These are phyloP conservation scores for Penicillium cataractarum DNA, from an alignment of 495 filamentous ascomycete genomes.

Conservation along the genomic window DNA sequence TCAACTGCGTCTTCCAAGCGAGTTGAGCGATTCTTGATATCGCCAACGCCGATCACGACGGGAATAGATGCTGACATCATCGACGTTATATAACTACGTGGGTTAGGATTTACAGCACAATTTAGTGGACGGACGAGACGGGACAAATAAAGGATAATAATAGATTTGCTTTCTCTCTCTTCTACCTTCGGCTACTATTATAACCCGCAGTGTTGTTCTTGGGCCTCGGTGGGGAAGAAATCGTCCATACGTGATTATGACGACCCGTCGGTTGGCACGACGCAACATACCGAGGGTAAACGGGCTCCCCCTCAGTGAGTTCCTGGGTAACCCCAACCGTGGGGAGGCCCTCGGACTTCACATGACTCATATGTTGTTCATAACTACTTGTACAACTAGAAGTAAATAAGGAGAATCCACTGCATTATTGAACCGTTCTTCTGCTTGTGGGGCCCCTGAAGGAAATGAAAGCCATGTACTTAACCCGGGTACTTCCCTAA, in stretches of 20 bases:
- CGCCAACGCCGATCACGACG: slow-evolving; percentile 57
- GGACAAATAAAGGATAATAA: neutral
- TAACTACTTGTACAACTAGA: no score
- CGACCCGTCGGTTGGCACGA: neutral
- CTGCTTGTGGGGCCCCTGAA: neutral
- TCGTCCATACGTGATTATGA: neutral
- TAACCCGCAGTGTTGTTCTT: neutral
- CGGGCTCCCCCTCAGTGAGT: neutral
- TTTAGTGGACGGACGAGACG: neutral
- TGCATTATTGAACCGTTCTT: neutral
- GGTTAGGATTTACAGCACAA: neutral
- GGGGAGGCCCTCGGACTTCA: neutral
- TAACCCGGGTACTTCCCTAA: neutral
- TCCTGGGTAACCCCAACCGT: neutral
- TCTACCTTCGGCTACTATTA: neutral
- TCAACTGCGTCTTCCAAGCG: slow-evolving; percentile 56
- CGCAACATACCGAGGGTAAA: slow-evolving; percentile 1
- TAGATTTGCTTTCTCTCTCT: neutral
- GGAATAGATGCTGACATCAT: slow-evolving; percentile 23
- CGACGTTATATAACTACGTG: neutral
- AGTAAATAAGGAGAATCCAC: neutral
- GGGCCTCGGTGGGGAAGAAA: neutral
- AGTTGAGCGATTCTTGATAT: slow-evolving; percentile 53
- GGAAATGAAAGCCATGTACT: neutral
- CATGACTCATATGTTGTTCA: neutral